Base-by-base conservation (phyloP, 2,329 filamentous ascomycete genomes). In the Alternaria angustiovoidea region DNA sequence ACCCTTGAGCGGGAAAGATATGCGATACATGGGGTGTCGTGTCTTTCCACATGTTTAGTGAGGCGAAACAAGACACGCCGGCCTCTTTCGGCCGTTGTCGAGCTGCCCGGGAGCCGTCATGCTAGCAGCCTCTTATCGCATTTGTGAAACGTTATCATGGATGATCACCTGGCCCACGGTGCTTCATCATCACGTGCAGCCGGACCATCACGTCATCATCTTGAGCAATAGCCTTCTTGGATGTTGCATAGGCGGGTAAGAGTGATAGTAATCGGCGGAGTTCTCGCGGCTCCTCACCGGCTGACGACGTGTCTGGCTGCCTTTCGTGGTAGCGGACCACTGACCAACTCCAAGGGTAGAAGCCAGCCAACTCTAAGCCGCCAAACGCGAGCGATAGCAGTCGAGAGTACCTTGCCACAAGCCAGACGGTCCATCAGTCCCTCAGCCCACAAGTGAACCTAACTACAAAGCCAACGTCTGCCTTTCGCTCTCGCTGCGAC, bases 201-300 rank as follows among this genome's bases (percentile, higher is more conserved):
- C 32, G n/a, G 18, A 54, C 42, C 51, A 46, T 58, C 48, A 49
- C 55, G 55, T 58, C 55, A 58, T 41, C 41, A 44, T n/a, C 32
- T 36, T 22, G 49, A 47, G 49, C 55, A 58, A 43, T 22, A 24
- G 32, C 16, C 14, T 30, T 32, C 39, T 47, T 20, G 55, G 41
- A 38, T 22, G 20, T 16, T 26, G 32, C 53, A 34, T 28, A 28
- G 32, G 30, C 22, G 41, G 28, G 22, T 18, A 28, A 54, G 20
- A 39, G 49, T 34, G 26, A 24, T n/a, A 20, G 26, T 54, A 46
- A 39, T 26, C 49, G 49, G 49, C 30, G 32, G 11, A 18, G 12
- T 38, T 36, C 51, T 54, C 20, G 41, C 54, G 41, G 54, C 30
- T 32, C 30, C 30, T 38, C 39, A 54, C 56, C 38, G 56, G 56